Evolutionary conservation across 2,329 filamentous ascomycete species (phyloP), one percentile per base, ranked within the genome.

Genomic region (Lasiodiplodia theobromae): DNA sequence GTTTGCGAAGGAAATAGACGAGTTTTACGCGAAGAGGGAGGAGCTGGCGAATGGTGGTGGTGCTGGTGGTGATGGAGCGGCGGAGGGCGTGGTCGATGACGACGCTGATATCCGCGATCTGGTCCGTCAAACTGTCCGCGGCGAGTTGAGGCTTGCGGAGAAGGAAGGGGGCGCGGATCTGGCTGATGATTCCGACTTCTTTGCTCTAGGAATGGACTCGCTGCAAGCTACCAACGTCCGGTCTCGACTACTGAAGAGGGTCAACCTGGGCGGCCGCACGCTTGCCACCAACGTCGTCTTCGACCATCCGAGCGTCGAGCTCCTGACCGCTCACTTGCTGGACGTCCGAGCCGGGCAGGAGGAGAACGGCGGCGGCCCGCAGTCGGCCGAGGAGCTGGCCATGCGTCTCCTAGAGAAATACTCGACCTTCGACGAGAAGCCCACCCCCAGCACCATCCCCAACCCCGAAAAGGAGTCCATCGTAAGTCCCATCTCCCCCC

Each of bases 191-290:
- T 57, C 53, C 1, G 88, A 91, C 73, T 86, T 91, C 72, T 91
- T 90, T 72, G 77, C 81, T 0, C 77, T 83, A 1, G 88, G 88
- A 0, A 79, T 90, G 2, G 88, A 90, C 73, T 87, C 84, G 51
- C 75, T 90, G 34, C 85, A 88, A 70, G 85, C 87, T 1, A 87
- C 88, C 25, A 83, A 84, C 66, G 83, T 88, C 69, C 83, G 88
- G 71, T 81, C 79, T 83, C 77, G 78, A 0, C 82, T 90, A 23
- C 74, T 86, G 54, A 81, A 81, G 7, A 77, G 82, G 0, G 72
- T 89, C 2, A 80, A 86, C n/a, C 71, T 86, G 2, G 78, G 81
- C 0, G 82, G 82, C 0, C 75, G 79, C 4, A 75, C 76, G 4
- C 74, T 88, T 0, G 81, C 82, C 0, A 82, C 85, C 53, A 89